These are phyloP conservation scores for Picochlorum sp. DNA, from an alignment of 139 green algal genomes.

Conservation along the genomic window DNA sequence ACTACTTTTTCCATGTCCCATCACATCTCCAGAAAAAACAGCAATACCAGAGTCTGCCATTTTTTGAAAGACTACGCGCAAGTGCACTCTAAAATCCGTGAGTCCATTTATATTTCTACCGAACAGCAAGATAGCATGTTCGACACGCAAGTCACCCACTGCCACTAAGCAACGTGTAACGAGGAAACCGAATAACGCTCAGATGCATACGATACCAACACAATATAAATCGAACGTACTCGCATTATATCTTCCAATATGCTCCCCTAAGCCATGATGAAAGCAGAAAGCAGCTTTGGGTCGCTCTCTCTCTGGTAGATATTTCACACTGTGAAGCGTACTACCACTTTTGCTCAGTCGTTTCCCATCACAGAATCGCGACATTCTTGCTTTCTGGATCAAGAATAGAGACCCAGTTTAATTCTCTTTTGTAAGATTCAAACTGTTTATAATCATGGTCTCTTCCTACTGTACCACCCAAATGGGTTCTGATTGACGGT, in stretches of 20 bases:
- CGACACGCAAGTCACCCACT: not conserved
- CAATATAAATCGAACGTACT: no score
- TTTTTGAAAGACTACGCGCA: constrained; percentile 13
- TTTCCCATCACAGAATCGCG: no score
- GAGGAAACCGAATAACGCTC: not conserved
- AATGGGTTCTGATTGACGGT: no score
- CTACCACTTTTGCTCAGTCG: no score
- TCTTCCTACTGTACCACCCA: no score
- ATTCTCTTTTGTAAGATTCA: no score
- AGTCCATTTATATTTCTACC: not conserved
- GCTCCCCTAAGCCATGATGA: constrained; percentile 49
- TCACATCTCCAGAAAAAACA: constrained; percentile 24
- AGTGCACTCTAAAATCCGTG: not conserved
- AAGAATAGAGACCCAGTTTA: no score
- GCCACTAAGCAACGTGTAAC: constrained; percentile 3
- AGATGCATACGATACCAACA: not conserved
- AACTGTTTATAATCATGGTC: no score
- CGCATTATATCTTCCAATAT: constrained; percentile 33
- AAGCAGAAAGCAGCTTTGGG: constrained; percentile 25
- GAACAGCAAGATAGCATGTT: not conserved
- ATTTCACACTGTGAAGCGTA: not conserved
- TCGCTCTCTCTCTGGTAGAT: not conserved
- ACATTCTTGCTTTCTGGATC: no score
- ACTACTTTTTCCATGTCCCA: not conserved
- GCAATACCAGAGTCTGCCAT: constrained; percentile 31